Base-by-base conservation (phyloP, 169 alveolate genomes). In the Plasmodium yoelii region DNA sequence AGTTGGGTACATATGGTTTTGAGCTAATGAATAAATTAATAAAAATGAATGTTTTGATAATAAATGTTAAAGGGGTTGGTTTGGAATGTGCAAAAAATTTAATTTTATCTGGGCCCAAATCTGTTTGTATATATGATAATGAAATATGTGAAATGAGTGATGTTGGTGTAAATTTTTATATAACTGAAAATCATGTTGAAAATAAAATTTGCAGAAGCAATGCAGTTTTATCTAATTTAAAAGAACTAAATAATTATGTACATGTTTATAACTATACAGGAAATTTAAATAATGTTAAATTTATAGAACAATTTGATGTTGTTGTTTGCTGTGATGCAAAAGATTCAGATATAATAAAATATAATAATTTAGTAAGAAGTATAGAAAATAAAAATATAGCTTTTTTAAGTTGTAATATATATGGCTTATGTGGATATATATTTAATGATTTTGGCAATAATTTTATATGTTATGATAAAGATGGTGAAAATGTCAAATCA, bases 1-100 rank as follows among this genome's bases (percentile, higher is more conserved):
- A 98, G 90, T 96, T 99, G 18, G 99, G 99, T n/a, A 97, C 99
- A 19, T 97, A 96, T 87, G 99, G 99, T n/a, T 94, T 98, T 92
- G 99, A 99, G 82, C 96, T 99, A 65, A 98, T 98, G 99, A 98
- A 99, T 18, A 97, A 97, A 88, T 92, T 98, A 57, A 95, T 97
- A 13, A 94, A 96, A 70, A 74, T 98, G 75, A 93, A 97, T 57
- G 98, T 98, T 24, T 97, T 99, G 70, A 95, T 99, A 65, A 93
- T 97, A 28, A 99, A 99, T 1, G 92, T 97, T 84, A 93, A 99
- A 90, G 99, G 99, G 93, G 97, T 61, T 94, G 98, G 91, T 18
- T 82, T 69, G 42, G 96, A 90, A 91, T 93, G 96, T 72, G 99
- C 99, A 6, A 98, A 98, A 93, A 98, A 98, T 73, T 90, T 98